Percentiles rank a stretch among this genome's conserved stretches.
phyloP scores from a whole-genome alignment of 1,139 yeast genomes.

The Chernovozyma aurita region DNA sequence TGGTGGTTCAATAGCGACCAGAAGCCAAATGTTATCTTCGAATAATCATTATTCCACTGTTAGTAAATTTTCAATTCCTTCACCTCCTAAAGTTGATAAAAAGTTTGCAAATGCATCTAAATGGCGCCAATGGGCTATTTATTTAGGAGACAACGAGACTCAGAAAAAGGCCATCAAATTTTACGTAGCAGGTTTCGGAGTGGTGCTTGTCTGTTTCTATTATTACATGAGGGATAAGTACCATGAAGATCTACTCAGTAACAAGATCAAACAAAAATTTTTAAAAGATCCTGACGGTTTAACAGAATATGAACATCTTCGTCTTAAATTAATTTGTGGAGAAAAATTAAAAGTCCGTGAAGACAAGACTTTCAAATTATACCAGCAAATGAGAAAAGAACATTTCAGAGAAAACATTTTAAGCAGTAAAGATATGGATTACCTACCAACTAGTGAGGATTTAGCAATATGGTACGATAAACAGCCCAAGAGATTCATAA shows the following conservation, averaged over 20 bases:
- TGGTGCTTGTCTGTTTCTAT: slow-evolving; percentile 55
- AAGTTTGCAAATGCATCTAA: neutral
- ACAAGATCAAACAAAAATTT: slow-evolving; percentile 40
- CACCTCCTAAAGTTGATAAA: slow-evolving; percentile 1
- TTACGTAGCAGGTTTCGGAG: slow-evolving; percentile 54
- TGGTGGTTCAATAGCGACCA: no score
- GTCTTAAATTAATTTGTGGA: slow-evolving; percentile 50
- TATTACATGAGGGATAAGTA: slow-evolving; percentile 65
- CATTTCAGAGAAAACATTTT: slow-evolving; percentile 41
- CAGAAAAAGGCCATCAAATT: slow-evolving; percentile 40
- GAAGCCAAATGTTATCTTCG: neutral
- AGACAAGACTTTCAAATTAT: slow-evolving; percentile 47
- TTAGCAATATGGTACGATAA: slow-evolving; percentile 44
- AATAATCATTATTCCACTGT: neutral
- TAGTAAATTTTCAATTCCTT: slow-evolving; percentile 1
- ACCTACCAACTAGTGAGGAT: slow-evolving; percentile 43
- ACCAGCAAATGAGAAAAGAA: slow-evolving; percentile 50
- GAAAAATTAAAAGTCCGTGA: slow-evolving; percentile 55
- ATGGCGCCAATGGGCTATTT: slow-evolving; percentile 37
- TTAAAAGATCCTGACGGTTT: slow-evolving; percentile 33
- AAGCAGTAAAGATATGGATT: slow-evolving; percentile 25
- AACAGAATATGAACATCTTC: slow-evolving; percentile 60
- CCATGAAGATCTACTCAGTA: slow-evolving; percentile 59
- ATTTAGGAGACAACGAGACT: slow-evolving; percentile 34
- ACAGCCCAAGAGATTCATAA: slow-evolving; percentile 25